These are phyloP conservation scores for Aspergillus luchuensis DNA, from an alignment of 2,329 filamentous ascomycete genomes.

Conservation along the genomic window DNA sequence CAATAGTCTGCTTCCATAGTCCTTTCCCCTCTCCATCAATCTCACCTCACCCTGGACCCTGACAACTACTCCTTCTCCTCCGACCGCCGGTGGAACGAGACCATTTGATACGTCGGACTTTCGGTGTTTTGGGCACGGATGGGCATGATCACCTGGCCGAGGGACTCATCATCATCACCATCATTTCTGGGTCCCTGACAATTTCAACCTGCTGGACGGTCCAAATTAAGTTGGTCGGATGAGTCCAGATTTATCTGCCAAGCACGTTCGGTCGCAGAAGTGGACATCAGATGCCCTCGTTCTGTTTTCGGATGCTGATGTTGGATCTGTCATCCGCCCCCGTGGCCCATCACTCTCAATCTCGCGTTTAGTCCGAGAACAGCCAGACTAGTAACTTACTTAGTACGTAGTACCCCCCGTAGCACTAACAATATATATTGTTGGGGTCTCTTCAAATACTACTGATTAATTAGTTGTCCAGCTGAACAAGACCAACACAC, in stretches of 20 bases:
- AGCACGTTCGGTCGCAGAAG: constrained; percentile 1
- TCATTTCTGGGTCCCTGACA: background rate
- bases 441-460: background rate
- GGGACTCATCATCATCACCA: background rate
- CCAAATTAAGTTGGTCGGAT: constrained; percentile 9
- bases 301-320: background rate
- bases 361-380: background rate
- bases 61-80: background rate
- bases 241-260: background rate
- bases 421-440: background rate
- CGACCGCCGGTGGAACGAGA: background rate
- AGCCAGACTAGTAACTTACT: background rate
- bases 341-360: background rate
- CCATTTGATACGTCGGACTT: constrained; percentile 9
- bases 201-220: constrained; percentile 6
- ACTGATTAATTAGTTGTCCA: background rate
- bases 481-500: background rate
- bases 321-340: constrained; percentile 4
- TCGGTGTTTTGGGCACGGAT: constrained; percentile 19
- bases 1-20: background rate
- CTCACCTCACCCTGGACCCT: background rate
- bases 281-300: background rate
- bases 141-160: constrained; percentile 8
- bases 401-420: no score
- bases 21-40: background rate